Base-by-base conservation (phyloP, 2,329 filamentous ascomycete genomes). In the Teratosphaeriaceae sp. region DNA sequence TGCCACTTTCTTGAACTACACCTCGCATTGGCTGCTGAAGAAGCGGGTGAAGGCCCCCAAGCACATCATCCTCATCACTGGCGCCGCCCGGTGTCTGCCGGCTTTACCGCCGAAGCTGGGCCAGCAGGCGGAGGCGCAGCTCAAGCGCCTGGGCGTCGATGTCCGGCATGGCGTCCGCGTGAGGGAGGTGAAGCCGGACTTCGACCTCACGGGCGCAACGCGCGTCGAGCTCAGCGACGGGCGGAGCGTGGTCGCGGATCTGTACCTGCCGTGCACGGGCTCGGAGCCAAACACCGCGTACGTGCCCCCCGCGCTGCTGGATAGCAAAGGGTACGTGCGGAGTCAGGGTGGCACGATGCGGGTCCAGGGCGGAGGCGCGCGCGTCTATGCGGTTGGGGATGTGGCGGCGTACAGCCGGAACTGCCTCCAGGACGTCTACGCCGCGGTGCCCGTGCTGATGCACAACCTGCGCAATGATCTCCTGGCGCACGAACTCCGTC, bases 331-430 rank as follows among this genome's bases (percentile, higher is more conserved):
- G 12, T 60, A 61, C 30, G 45, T 63, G 33, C 41, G 40, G 13
- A 58, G 54, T 5, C 52, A 61, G 43, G 21, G 42, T 2, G 36
- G 43, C 15, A 63, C 60, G 6, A 50, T 65, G 40, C 61, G 63
- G 2, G 44, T 53, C 34, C 50, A 59, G 18, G 49, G 38, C 18
- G 57, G 48, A 0, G 52, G 60, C 8, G 43, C 51, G 1, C 46
- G 61, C 12, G 55, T 66, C 40, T 67, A 65, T 48, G 59, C 58
- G 36, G 47, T 66, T 29, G 65, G 63, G 39, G 63, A 67, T 49
- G 59, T 52, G 23, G 61, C 61, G 3, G 48, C 50, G 5, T 62
- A 60, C 40, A 55, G 50, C 20, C 53, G 45, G 24, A 65, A 64
- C 24, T 56, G 56, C 33, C 48, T 64, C 13, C 51, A 57, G 24